Evolutionary conservation across 805 yeast genomes (phyloP), one percentile per base, ranked within the genome.

Genomic region (Spathaspora boniae): DNA sequence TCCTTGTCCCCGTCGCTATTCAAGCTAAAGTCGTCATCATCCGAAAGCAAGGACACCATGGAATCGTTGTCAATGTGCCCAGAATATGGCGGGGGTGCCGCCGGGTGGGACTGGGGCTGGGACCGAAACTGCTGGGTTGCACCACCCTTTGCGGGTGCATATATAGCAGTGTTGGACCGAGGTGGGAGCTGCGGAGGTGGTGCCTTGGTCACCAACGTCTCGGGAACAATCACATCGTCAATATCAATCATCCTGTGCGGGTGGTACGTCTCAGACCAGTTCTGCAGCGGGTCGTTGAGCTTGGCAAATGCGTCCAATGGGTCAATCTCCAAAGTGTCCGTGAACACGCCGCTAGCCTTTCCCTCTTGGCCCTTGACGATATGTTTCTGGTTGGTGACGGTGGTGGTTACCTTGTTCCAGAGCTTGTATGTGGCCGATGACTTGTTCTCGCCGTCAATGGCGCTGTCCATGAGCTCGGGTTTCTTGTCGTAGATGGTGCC

Each of bases 381-480:
- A 38, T 56, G 60, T 25, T 42, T 45, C 32, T 38, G 51, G 22
- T 51, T 56, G 8, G 43, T 42, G 15, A 26, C 41, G 30, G 37
- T 47, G 11, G 26, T 37, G 2, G 56, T 43, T 34, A 60, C 31
- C 30, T 54, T 56, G 33, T 49, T 46, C 62, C 65, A 58, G 16
- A 56, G 32, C 37, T 60, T 56, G 15, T 56, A 34, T 9, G 51
- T 31, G 9, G 33, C 41, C 16, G 29, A 28, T 38, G 53, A 47
- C 30, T 53, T 43, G 34, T 59, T 65, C 21, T 50, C 62, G 17
- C 54, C 57, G 31, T 65, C 53, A 16, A 58, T 61, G 21, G 62
- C 67, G 24, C 54, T 46, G 33, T 69, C 62, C 7, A 65, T 43
- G 7, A 58, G 47, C 24, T 65, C 62, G 22, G 62, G 71, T 46